phyloP scores from a whole-genome alignment of 495 filamentous ascomycete species.

The Penicillium daleae region DNA sequence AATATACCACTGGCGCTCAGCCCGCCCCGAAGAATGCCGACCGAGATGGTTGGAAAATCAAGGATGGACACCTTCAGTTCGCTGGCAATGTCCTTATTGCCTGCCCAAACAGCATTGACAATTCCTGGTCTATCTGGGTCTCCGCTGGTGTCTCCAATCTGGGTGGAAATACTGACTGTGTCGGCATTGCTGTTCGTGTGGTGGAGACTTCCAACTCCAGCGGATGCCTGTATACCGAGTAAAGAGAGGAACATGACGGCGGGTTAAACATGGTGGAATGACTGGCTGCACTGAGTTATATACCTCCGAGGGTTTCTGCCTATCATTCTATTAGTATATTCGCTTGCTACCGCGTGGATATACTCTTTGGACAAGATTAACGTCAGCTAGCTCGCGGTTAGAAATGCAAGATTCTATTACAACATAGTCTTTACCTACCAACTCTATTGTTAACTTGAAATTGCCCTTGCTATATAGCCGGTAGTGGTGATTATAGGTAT shows the following conservation, averaged over 20 bases:
- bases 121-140: conserved; percentile 55
- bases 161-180: conserved; percentile 48
- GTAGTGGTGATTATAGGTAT: too few relatives aligned
- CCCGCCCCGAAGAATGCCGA: conserved; percentile 43
- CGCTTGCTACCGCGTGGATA: too few relatives aligned
- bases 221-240: conserved; percentile 65
- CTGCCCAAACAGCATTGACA: conserved; percentile 53
- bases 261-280: too few relatives aligned
- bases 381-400: too few relatives aligned
- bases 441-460: too few relatives aligned
- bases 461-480: too few relatives aligned
- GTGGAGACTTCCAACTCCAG: conserved; percentile 32
- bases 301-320: too few relatives aligned
- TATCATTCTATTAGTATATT: too few relatives aligned
- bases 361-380: too few relatives aligned
- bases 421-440: too few relatives aligned
- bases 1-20: conserved; percentile 44
- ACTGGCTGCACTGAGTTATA: background rate
- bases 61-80: conserved; percentile 48
- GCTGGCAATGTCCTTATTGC: conserved; percentile 48
- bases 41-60: conserved; percentile 47
- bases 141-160: conserved; percentile 45
- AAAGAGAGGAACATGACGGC: background rate
- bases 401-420: too few relatives aligned
- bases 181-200: conserved; percentile 45